phyloP scores from a whole-genome alignment of 1,284 basidiomycete species.

The Ceratobasidium sp. region DNA sequence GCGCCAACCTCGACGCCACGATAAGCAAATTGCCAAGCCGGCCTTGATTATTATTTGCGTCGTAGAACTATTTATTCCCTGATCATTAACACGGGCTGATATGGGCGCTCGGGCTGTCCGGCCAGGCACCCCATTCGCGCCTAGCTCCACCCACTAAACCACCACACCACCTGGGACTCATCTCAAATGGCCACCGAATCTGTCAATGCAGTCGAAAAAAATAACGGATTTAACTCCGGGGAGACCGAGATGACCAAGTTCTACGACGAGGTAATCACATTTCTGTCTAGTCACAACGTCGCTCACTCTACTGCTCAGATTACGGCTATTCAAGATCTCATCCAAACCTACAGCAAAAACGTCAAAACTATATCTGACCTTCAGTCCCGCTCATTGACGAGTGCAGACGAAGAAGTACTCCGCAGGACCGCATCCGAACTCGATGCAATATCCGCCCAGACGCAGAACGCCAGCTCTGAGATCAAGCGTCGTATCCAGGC shows the following conservation, averaged over 20 bases:
- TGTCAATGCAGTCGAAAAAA: slow-evolving; percentile 27
- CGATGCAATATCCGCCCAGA: slow-evolving; percentile 14
- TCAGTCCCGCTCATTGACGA: slow-evolving; percentile 41
- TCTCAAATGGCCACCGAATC: no score
- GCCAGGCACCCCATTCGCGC: neutral
- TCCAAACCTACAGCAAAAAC: slow-evolving; percentile 36
- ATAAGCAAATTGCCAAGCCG: no score
- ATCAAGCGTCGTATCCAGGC: slow-evolving; percentile 27
- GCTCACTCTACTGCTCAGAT: slow-evolving; percentile 22
- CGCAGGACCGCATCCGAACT: slow-evolving; percentile 38
- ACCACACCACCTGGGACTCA: no score
- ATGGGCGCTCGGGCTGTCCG: slow-evolving; percentile 1
- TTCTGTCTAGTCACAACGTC: neutral
- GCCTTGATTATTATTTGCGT: no score
- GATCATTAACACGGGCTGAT: slow-evolving; percentile 33
- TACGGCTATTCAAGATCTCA: slow-evolving; percentile 38
- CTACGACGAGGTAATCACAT: slow-evolving; percentile 29
- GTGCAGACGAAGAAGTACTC: slow-evolving; percentile 40
- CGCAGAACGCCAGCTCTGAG: slow-evolving; percentile 11
- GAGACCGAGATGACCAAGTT: slow-evolving; percentile 38
- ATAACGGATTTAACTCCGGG: neutral
- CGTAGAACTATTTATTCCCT: no score
- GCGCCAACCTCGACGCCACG: no score
- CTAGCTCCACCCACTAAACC: neutral
- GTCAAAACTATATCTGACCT: slow-evolving; percentile 40